Base-by-base conservation (phyloP, 192 early-diverging fungal species). In the Entophlyctis helioformis region DNA sequence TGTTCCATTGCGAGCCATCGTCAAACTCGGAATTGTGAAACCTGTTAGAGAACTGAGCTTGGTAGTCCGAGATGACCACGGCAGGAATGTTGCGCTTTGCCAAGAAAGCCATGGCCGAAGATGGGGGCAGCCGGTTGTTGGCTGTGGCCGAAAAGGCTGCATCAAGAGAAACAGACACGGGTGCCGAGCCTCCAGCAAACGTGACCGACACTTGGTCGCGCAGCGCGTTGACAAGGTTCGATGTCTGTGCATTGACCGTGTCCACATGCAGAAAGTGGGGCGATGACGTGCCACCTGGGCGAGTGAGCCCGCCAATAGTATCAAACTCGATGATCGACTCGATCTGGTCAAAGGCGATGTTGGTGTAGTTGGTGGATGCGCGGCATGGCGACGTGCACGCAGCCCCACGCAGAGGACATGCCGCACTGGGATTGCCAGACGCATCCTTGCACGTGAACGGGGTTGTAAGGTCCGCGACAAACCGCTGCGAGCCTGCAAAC, bases 401-500 rank as follows among this genome's bases (percentile, higher is more conserved):
- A 23, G 71, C 56, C 16, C 56, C 54, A 2, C 16, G 13, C 10
- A 51, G 56, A 2, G 62, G 68, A 41, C 63, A 65, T 1, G 32
- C 3, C 0, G 32, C 45, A 15, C 66, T 51, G 4, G 59, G 42
- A 6, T 64, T 28, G 2, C 48, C 47, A 29, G 59, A 66, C 2
- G 53, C 41, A 37, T 67, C 71, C 8, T 60, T 53, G 58, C 87
- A 89, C 22, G 50, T 36, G 43, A 81, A 71, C 6, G 64, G 62
- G 2, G 42, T 50, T 7, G 51, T 54, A 22, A 89, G 72, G 51
- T 87, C 85, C 31, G 83, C 39, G 1, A 86, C 84, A 58, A 89
- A 89, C 27, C 87, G 59, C 51, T 84, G 74, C 2, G 87, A 89
- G 13, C 87, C 87, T 26, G 80, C 69, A 55, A 73, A 83, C 24